Percentiles rank a stretch among this genome's conserved stretches.
Conservation (phyloP, 176 grass and related monocot species). For the Triticum dicoccoides region DNA sequence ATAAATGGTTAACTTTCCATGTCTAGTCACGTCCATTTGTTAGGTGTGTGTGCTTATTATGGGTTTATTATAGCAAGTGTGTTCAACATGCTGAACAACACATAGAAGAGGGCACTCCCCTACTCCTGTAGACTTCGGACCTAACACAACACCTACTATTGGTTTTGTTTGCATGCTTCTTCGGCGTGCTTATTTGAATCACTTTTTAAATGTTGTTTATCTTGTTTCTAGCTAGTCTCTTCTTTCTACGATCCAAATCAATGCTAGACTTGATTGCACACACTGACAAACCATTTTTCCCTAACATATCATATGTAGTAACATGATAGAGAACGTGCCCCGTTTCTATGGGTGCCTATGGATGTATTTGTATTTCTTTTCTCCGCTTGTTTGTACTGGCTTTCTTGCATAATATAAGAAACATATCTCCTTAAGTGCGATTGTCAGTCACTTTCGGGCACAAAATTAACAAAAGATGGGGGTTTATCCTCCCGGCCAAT, state of each 20-base stretch:
- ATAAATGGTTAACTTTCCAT: background rate
- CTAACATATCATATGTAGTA: conserved; percentile 4
- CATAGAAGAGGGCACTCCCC: conserved; percentile 18
- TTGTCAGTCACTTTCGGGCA: background rate
- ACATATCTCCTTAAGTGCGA: background rate
- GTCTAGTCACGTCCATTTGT: conserved; percentile 35
- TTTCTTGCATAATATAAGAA: background rate
- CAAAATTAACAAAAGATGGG: background rate
- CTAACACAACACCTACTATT: conserved; percentile 35
- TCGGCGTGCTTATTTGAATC: background rate
- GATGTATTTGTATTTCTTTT: background rate
- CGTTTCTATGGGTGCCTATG: background rate
- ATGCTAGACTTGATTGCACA: background rate
- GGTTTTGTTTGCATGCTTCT: conserved; percentile 19
- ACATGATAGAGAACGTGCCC: background rate
- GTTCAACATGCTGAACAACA: conserved; percentile 30
- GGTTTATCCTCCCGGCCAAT: background rate
- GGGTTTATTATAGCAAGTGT: conserved; percentile 1
- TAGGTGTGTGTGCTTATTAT: conserved; percentile 15
- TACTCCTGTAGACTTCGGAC: conserved; percentile 29
- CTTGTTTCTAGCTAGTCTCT: background rate
- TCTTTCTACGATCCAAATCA: conserved; percentile 2
- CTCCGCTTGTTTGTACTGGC: background rate
- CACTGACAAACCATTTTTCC: background rate
- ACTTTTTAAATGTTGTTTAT: conserved; percentile 16